Evolutionary conservation across 2,329 filamentous ascomycete species (phyloP), one percentile per base, ranked within the genome.

Genomic region (Xylaria sp.): DNA sequence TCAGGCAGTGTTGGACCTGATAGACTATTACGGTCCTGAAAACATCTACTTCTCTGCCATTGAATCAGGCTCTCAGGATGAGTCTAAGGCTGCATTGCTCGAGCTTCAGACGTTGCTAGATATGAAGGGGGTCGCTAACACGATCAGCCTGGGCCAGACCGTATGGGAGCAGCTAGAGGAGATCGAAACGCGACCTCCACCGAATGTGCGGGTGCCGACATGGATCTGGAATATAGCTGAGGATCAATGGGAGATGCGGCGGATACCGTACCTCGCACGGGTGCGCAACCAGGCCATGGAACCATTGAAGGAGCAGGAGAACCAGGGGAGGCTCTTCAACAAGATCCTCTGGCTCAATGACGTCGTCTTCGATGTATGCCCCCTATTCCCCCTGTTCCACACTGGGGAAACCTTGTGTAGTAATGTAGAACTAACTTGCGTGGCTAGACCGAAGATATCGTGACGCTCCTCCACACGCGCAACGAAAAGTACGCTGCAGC

Each of bases 1-100:
- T 72, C 78, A 84, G 15, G 88, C 87, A 2, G 80, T 92, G 1
- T 69, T 90, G 0, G 81, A 85, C 2, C 80, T 92, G 34, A 84
- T 87, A 41, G 81, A 85, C 69, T 81, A 85, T 52, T 80, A 92
- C 6, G 90, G 91, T 0, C 77, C 85, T 1, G 84, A 86, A 18
- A 91, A 91, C 75, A 86, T 92, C 3, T 91, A 87, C 76, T 84
- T 93, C 66, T 88, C 87, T 41, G 86, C 92, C 23, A 86, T 90
- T 73, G 90, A 92, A 78, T 90, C 88, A 60, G 90, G 90, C 2
- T 91, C 89, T 67, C 89, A 87, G 78, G 91, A 93, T 78, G 81
- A 88, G 64, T 90, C 89, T 4, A 92, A 92, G 76, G 87, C 82
- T 12, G 88, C 87, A 1, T 80, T 93, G 71, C 80, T 81, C 51